phyloP scores from a whole-genome alignment of 306 rosid genomes.

The Acacia crassicarpa region DNA sequence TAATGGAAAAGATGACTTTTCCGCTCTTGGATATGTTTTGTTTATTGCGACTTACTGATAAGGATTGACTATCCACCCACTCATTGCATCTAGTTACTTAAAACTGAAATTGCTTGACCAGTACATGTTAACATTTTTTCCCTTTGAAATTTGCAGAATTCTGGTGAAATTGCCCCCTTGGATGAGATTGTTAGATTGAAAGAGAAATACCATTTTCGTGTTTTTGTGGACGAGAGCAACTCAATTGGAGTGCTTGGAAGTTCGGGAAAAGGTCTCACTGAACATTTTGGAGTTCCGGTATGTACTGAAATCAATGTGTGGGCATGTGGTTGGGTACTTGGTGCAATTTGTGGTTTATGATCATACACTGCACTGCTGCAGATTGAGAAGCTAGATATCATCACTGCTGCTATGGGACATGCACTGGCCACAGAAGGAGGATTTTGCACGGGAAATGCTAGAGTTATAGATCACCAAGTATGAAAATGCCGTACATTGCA shows the following conservation, averaged over 20 bases:
- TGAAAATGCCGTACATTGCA: constrained; percentile 31
- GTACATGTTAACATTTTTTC: not conserved
- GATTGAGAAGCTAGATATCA: constrained; percentile 89
- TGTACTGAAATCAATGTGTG: constrained; percentile 33
- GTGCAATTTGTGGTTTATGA: constrained; percentile 39
- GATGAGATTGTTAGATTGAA: constrained; percentile 90
- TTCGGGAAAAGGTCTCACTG: constrained; percentile 91
- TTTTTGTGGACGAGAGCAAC: constrained; percentile 95
- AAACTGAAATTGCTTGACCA: constrained; percentile 7
- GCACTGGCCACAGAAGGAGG: constrained; percentile 99
- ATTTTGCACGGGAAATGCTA: constrained; percentile 91
- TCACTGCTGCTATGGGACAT: constrained; percentile 98
- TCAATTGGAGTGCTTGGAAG: constrained; percentile 94
- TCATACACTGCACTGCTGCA: constrained; percentile 32
- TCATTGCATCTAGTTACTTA: not conserved
- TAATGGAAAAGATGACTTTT: not conserved
- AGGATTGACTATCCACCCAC: not conserved
- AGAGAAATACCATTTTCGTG: constrained; percentile 83
- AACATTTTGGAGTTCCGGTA: constrained; percentile 76
- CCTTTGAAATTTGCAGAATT: constrained; percentile 59
- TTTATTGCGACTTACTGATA: not conserved
- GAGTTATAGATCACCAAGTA: constrained; percentile 98
- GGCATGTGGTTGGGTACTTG: not conserved
- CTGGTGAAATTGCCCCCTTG: constrained; percentile 94
- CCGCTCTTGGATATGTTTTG: not conserved